These are phyloP conservation scores for Hirsutella thompsonii DNA, from an alignment of 2,329 filamentous ascomycete genomes.

Conservation along the genomic window DNA sequence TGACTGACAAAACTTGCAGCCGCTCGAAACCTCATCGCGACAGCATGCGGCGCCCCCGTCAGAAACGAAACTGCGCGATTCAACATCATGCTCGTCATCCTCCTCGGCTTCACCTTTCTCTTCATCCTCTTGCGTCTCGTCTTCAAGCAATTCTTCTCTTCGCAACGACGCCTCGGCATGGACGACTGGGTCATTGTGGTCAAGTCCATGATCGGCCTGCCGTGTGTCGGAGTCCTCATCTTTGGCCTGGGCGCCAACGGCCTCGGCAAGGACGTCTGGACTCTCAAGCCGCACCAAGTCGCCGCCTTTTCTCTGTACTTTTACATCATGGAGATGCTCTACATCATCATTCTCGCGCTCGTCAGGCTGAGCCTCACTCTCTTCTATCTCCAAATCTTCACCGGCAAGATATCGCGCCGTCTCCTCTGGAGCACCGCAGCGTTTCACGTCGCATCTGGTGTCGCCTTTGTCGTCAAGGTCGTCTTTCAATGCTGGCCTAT, in stretches of 20 bases:
- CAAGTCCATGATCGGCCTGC: conserved; percentile 14
- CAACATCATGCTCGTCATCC: conserved; percentile 17
- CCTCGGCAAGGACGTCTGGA: conserved; percentile 38
- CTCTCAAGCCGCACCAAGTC: conserved; percentile 24
- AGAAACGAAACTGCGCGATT: conserved; percentile 20
- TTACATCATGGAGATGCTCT: conserved; percentile 28
- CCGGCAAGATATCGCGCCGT: conserved; percentile 20
- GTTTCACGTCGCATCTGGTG: conserved; percentile 24
- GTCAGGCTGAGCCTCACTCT: conserved; percentile 38
- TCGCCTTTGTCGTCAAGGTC: conserved; percentile 28
- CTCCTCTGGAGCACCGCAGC: conserved; percentile 28
- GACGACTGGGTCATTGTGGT: conserved; percentile 24
- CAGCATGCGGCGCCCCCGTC: conserved; percentile 9
- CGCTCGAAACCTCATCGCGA: conserved; percentile 5
- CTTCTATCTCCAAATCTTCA: conserved; percentile 44
- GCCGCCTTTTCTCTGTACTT: conserved; percentile 29
- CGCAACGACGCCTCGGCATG: conserved; percentile 20
- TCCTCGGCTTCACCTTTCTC: conserved; percentile 21
- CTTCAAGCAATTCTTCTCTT: conserved; percentile 15
- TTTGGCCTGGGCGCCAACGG: conserved; percentile 24
- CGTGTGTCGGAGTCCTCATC: conserved; percentile 17
- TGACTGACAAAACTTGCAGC: neutral
- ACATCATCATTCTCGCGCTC: conserved; percentile 31
- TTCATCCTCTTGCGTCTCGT: conserved; percentile 30
- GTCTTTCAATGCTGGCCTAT: conserved; percentile 40